Evolutionary conservation across 2,329 filamentous ascomycete species (phyloP), one percentile per base, ranked within the genome.

Genomic region (Fusarium aywerte): DNA sequence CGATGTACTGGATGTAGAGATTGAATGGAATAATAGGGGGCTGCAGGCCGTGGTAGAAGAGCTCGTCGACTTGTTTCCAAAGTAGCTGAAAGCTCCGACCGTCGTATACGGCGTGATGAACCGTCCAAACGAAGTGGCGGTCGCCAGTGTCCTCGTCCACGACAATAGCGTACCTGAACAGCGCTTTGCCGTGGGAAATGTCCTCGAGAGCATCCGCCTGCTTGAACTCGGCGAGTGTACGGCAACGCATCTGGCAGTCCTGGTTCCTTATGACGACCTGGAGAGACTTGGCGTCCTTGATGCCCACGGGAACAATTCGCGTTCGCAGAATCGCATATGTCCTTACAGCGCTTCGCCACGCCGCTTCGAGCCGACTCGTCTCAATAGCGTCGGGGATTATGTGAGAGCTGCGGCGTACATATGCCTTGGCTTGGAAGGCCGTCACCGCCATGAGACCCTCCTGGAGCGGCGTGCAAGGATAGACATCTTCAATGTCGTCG

Each of bases 391-490:
- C 48, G 18, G 36, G 48, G 48, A 51, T 51, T 51, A 51, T 40
- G 25, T 51, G 35, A 40, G 48, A 51, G 48, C 48, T 51, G 35
- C 48, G 48, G 36, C 48, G 48, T 40, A 51, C 18, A 51, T 51
- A 51, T 51, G 48, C 48, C 48, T 51, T 51, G 48, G 48, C 35
- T 51, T 51, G 48, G 48, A 51, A 51, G 35, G 48, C 48, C 36
- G 48, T 51, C n/a, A 51, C 48, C 48, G 48, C 48, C 48, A 51
- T 51, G 18, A 51, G 48, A 51, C 48, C 48, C 48, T 51, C 48
- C 35, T 51, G 48, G 36, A 51, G 48, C 35, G 48, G 48, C 36
- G 48, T 49, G 47, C 47, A 49, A 49, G 47, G 47, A 49, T 49
- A 49, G 43, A 45, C 18, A 45, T 45, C 43, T 48, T 48, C 44